These are phyloP conservation scores for Verruconis gallopava DNA, from an alignment of 2,329 filamentous ascomycete species.

Conservation along the genomic window DNA sequence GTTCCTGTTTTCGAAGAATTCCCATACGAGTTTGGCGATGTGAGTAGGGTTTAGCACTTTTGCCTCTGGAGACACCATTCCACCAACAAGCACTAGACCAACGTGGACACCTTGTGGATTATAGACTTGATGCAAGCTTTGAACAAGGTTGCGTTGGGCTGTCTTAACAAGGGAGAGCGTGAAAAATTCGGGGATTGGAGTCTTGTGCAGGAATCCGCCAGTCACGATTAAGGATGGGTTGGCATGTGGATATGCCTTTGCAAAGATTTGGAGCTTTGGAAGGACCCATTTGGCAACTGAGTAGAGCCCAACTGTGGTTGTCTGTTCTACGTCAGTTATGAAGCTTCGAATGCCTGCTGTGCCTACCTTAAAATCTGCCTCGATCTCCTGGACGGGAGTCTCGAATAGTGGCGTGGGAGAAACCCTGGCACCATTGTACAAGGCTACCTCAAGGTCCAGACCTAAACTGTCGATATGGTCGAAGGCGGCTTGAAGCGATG, in stretches of 20 bases:
- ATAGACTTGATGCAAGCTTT: constrained; percentile 1
- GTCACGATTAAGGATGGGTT: constrained; percentile 38
- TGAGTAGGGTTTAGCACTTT: constrained; percentile 11
- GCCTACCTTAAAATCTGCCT: constrained; percentile 38
- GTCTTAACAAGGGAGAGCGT: constrained; percentile 16
- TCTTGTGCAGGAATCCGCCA: constrained; percentile 34
- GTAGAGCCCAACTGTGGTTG: constrained; percentile 37
- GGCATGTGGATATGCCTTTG: constrained; percentile 21
- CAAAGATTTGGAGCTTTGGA: constrained; percentile 18
- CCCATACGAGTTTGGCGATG: constrained; percentile 13
- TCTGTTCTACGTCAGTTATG: constrained; percentile 20
- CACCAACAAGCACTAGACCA: constrained; percentile 13
- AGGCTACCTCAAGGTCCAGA: constrained; percentile 10
- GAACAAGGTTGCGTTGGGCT: constrained; percentile 6
- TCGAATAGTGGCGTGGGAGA: constrained; percentile 2
- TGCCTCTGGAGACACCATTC: constrained; percentile 12
- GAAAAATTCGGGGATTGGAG: constrained; percentile 35
- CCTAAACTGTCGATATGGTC: constrained; percentile 10
- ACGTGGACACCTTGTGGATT: constrained; percentile 14
- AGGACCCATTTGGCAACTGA: constrained; percentile 34
- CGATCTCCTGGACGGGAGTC: constrained; percentile 25
- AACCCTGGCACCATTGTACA: constrained; percentile 9
- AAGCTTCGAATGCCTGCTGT: too few relatives aligned
- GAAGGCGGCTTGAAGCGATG: constrained; percentile 2
- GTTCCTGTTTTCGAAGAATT: constrained; percentile 19